Evolutionary conservation across 139 green algal species (phyloP).

Genomic region (Picochlorum sp.): DNA sequence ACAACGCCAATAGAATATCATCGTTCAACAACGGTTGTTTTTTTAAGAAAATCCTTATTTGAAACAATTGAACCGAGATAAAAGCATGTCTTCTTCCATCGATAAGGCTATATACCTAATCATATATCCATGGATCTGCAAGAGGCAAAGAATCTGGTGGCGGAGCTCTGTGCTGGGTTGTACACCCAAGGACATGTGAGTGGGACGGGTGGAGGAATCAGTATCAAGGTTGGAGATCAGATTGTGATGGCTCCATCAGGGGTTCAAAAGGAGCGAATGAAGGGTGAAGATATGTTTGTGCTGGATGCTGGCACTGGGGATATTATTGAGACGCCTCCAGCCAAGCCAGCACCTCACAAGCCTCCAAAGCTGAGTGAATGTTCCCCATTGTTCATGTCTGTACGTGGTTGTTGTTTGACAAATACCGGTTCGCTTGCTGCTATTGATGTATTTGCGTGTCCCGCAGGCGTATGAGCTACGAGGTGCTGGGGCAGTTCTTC

Average conservation of each 20-base stretch:
- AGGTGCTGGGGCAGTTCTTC: constrained; percentile 80
- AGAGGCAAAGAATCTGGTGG: constrained; percentile 73
- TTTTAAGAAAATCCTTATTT: too few species aligned
- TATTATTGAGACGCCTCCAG: constrained; percentile 50
- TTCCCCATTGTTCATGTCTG: constrained; percentile 79
- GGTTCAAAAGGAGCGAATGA: constrained; percentile 91
- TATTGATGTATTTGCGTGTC: background rate
- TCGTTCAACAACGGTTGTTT: too few species aligned
- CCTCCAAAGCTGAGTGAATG: constrained; percentile 90
- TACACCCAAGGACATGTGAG: constrained; percentile 75
- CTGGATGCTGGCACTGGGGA: constrained; percentile 61
- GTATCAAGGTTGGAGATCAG: constrained; percentile 53
- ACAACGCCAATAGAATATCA: too few species aligned
- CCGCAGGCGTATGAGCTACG: constrained; percentile 82
- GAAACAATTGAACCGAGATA: too few species aligned
- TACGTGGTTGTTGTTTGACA: constrained; percentile 22
- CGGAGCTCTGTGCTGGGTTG: constrained; percentile 70
- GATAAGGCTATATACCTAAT: background rate
- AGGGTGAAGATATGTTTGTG: constrained; percentile 88
- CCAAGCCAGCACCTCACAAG: constrained; percentile 57
- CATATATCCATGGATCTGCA: constrained; percentile 5
- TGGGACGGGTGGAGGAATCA: constrained; percentile 83
- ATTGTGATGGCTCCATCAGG: constrained; percentile 84
- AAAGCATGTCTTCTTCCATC: too few species aligned
- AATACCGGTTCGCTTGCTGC: too few species aligned